These are phyloP conservation scores for Rhodotorula sphaerocarpa DNA, from an alignment of 768 basidiomycete genomes.

Conservation along the genomic window DNA sequence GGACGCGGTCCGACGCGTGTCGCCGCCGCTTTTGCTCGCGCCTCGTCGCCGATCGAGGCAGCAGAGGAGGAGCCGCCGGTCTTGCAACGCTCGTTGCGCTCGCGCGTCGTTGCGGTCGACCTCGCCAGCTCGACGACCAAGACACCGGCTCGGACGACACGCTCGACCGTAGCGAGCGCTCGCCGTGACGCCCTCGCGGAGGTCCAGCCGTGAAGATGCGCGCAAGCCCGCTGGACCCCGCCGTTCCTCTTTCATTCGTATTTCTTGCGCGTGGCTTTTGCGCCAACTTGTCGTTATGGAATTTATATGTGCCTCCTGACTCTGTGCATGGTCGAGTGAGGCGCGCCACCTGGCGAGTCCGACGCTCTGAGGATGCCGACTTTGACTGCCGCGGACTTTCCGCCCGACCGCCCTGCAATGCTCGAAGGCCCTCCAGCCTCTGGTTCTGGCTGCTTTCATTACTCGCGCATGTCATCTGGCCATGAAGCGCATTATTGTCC, in stretches of 20 bases:
- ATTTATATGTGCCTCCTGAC: no score
- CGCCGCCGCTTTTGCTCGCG: not conserved
- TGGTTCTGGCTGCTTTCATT: no score
- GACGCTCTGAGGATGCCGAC: no score
- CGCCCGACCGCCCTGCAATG: no score
- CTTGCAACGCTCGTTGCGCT: slow-evolving; percentile 17
- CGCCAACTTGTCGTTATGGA: no score
- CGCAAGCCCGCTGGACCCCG: not conserved
- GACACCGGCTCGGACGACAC: not conserved
- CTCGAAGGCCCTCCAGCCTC: no score
- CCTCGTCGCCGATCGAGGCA: not conserved
- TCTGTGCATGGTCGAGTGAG: no score
- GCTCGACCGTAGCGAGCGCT: not conserved
- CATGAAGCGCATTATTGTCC: slow-evolving; percentile 21
- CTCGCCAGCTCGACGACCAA: not conserved
- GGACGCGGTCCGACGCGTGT: not conserved
- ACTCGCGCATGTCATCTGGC: no score
- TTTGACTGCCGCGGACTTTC: no score
- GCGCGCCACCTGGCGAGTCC: no score
- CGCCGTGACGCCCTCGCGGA: slow-evolving; percentile 15
- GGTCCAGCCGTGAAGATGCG: slow-evolving; percentile 7
- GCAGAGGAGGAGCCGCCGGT: slow-evolving; percentile 49
- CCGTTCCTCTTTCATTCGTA: not conserved
- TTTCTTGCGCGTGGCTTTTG: no score
- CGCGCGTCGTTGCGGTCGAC: slow-evolving; percentile 23